Percentiles rank a stretch among this genome's conserved stretches.
Evolutionary conservation across 768 basidiomycete genomes (phyloP).

Genomic region (Suillus weaverae): DNA sequence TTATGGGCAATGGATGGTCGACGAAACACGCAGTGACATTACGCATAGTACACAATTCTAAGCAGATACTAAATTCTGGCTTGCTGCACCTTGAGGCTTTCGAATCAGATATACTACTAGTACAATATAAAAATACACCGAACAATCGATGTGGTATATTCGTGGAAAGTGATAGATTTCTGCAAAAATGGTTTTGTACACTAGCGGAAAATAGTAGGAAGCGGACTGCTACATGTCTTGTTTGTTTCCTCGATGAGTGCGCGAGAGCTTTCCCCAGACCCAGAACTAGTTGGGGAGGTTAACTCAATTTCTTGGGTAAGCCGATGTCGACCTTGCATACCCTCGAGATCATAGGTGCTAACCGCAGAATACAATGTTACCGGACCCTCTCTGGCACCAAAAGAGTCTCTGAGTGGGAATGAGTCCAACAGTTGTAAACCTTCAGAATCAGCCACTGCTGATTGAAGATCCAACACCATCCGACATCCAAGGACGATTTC

Average conservation of each 20-base stretch:
- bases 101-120: no score
- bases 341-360: background rate
- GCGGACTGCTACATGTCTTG: background rate
- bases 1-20: background rate
- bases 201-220: background rate
- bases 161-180: background rate
- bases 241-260: background rate
- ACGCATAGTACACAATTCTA: no score
- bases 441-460: background rate
- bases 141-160: background rate
- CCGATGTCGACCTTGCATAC: background rate
- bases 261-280: background rate
- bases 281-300: background rate
- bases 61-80: no score
- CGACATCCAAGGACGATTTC: slow-evolving; percentile 3
- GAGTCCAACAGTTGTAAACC: background rate
- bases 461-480: background rate
- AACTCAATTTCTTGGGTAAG: background rate
- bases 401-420: background rate
- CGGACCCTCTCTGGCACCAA: slow-evolving; percentile 1
- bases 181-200: background rate
- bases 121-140: background rate
- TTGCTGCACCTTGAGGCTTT: no score
- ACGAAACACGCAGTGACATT: no score
- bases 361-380: background rate